Percentiles rank a stretch among this genome's conserved stretches.
These are phyloP conservation scores for Pisolithus sp. DNA, from an alignment of 768 basidiomycete species.

Conservation along the genomic window DNA sequence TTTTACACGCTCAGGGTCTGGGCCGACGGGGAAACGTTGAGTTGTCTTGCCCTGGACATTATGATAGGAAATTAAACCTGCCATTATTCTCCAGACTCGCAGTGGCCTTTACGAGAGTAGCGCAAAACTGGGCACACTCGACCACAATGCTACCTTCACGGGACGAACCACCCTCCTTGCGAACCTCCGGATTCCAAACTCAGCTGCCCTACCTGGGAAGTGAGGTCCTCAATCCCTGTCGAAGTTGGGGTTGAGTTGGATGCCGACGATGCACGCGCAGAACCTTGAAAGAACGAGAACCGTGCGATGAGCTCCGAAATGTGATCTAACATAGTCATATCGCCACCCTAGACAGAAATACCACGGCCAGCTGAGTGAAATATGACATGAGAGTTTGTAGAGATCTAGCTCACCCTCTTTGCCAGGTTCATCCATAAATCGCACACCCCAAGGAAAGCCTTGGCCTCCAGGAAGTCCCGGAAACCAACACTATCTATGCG, in stretches of 20 bases:
- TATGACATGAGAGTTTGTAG: background rate
- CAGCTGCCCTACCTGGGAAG: constrained; percentile 12
- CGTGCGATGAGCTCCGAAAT: constrained; percentile 36
- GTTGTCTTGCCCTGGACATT: background rate
- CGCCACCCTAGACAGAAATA: constrained; percentile 35
- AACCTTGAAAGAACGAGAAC: background rate
- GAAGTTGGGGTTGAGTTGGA: background rate
- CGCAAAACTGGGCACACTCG: constrained; percentile 37
- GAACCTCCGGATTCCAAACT: constrained; percentile 10
- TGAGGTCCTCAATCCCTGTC: constrained; percentile 14
- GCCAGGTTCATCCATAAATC: constrained; percentile 70
- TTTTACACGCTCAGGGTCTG: constrained; percentile 14
- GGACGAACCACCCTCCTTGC: background rate
- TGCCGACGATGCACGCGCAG: background rate
- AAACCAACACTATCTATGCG: constrained; percentile 33
- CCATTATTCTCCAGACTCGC: constrained; percentile 25
- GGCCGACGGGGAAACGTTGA: background rate
- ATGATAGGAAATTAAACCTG: background rate
- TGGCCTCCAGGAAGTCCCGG: constrained; percentile 40
- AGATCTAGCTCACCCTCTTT: constrained; percentile 41
- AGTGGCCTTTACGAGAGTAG: constrained; percentile 39
- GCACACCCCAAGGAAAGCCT: constrained; percentile 55
- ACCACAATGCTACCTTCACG: constrained; percentile 13
- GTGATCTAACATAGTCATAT: constrained; percentile 41
- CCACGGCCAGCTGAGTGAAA: background rate